Evolutionary conservation across 2,329 filamentous ascomycete genomes (phyloP), one percentile per base, ranked within the genome.

Genomic region (Aspergillus neoniger): DNA sequence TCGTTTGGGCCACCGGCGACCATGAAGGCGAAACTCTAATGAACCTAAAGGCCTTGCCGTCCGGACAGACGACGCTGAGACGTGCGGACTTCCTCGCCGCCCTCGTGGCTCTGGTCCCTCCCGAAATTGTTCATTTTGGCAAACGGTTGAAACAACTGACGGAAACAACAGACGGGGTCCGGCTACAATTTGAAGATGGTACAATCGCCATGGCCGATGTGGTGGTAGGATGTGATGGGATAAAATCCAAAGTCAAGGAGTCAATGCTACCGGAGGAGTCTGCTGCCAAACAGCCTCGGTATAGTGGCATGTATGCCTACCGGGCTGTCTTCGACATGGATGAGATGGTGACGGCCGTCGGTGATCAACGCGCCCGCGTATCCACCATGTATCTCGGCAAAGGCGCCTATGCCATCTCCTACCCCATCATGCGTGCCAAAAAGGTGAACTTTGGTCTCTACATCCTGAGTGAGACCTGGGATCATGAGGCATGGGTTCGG

Each of bases 201-300:
- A 70, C 63, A 1, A 28, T 57, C 2, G 72, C 67, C 0, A 19
- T 3, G 0, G 74, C 73, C 0, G 71, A 75, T 57, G 69, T 72
- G 0, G 73, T 77, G 9, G 59, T 77, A 51, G 76, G 76, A 0
- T 76, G 73, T 53, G 76, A 77, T 64, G 76, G 76, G 1, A 75
- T 77, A 17, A 65, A 68, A 28, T 75, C 72, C 0, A 62, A 51
- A 21, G 71, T 73, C 0, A 72, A 72, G 51, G 63, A 72, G 51
- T 69, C 63, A 5, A 59, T 77, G 30, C 48, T 75, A 1, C 65
- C 17, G 2, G 64, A 67, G 2, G 64, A 63, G 1, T 12, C 19
- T 2, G 19, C 59, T 6, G 25, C 21, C 1, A 57, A 61, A 1
- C 58, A 65, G 2, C 69, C 75, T 0, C 60, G 59, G 28, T 77